phyloP scores from a whole-genome alignment of 371 early-diverging fungal genomes.

The Mucor lusitanicus region DNA sequence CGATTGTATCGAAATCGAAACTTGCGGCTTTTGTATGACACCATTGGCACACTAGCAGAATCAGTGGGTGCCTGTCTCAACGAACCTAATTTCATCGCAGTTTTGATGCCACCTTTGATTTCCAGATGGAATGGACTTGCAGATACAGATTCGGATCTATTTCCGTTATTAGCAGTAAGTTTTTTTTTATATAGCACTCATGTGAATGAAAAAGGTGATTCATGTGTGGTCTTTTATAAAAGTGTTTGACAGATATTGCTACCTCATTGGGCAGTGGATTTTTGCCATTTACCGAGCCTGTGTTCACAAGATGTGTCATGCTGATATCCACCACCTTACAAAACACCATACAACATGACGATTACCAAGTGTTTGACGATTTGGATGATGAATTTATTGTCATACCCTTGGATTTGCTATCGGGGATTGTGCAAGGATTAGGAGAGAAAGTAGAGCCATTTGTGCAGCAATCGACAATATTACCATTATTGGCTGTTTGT shows the following conservation, averaged over 20 bases:
- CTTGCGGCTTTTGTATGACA: slow-evolving; percentile 89
- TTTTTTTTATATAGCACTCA: neutral
- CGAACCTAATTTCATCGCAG: slow-evolving; percentile 69
- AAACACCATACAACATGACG: slow-evolving; percentile 29
- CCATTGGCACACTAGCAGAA: slow-evolving; percentile 92
- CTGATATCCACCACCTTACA: slow-evolving; percentile 72
- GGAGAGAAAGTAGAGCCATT: slow-evolving; percentile 68
- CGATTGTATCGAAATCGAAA: slow-evolving; percentile 87
- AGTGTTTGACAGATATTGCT: slow-evolving; percentile 86
- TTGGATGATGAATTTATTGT: slow-evolving; percentile 88
- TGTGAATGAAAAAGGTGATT: neutral
- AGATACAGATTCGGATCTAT: slow-evolving; percentile 84
- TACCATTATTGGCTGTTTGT: slow-evolving; percentile 76
- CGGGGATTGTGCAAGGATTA: slow-evolving; percentile 90
- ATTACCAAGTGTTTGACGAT: slow-evolving; percentile 56
- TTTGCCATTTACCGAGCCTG: slow-evolving; percentile 74
- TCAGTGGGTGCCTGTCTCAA: slow-evolving; percentile 82
- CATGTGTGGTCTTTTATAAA: slow-evolving; percentile 12
- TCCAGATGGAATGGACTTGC: slow-evolving; percentile 77
- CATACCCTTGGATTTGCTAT: slow-evolving; percentile 88
- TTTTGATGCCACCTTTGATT: slow-evolving; percentile 86
- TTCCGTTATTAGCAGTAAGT: slow-evolving; percentile 87
- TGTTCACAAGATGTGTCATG: slow-evolving; percentile 84
- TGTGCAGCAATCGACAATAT: slow-evolving; percentile 64
- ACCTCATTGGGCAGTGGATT: slow-evolving; percentile 86